Conservation (phyloP, 441 rosid species). For the Lepidium campestre region DNA sequence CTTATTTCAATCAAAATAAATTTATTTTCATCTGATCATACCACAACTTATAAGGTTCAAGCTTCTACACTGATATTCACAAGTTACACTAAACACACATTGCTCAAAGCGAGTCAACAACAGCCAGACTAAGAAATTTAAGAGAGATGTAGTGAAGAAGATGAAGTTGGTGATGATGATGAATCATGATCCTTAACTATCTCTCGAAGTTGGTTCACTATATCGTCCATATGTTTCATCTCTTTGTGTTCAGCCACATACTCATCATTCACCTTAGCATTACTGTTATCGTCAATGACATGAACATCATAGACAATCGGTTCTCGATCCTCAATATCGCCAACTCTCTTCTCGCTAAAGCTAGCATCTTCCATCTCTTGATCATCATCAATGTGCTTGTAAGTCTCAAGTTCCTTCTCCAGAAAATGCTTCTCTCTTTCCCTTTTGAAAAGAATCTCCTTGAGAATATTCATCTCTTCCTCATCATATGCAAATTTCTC, state of each 20-base stretch:
- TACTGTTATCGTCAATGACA: slow-evolving; percentile 40
- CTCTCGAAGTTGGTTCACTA: not conserved
- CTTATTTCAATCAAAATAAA: not conserved
- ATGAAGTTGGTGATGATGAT: slow-evolving; percentile 1
- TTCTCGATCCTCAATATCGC: slow-evolving; percentile 22
- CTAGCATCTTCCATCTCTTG: not conserved
- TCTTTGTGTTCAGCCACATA: not conserved
- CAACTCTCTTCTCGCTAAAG: not conserved
- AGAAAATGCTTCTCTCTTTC: slow-evolving; percentile 55
- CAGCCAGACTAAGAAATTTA: not conserved
- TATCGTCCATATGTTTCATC: slow-evolving; percentile 14
- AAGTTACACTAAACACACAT: not conserved
- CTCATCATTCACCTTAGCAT: slow-evolving; percentile 2
- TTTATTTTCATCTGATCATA: not conserved
- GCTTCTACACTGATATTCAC: slow-evolving; percentile 11
- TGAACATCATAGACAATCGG: slow-evolving; percentile 48
- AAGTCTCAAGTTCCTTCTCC: slow-evolving; percentile 54
- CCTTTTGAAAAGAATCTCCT: slow-evolving; percentile 53
- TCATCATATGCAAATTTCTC: slow-evolving; percentile 61
- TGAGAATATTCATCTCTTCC: slow-evolving; percentile 59
- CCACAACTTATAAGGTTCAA: not conserved
- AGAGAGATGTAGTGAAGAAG: not conserved
- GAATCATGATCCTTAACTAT: slow-evolving; percentile 11
- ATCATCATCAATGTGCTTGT: slow-evolving; percentile 31
- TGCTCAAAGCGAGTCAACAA: not conserved